Conservation (phyloP, 352 stramenopile species). For the Blastocystis sp. region DNA sequence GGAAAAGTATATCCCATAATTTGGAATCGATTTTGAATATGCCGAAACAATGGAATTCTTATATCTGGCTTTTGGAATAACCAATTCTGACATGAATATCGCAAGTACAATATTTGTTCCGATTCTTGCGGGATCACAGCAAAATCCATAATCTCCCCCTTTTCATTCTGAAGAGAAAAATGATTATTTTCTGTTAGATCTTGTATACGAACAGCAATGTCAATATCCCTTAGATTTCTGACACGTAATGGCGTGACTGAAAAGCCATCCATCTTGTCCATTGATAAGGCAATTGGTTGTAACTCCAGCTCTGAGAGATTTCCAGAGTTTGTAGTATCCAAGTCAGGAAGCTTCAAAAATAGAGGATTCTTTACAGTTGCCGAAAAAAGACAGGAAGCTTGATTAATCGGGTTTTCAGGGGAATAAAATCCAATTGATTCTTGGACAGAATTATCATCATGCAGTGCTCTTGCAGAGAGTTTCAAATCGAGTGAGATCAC, state of each 20-base stretch:
- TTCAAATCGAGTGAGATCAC: not conserved
- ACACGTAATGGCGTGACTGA: constrained; percentile 12
- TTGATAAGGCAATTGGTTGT: not conserved
- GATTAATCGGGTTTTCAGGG: not conserved
- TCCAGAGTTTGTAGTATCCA: not conserved
- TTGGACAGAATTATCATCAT: not conserved
- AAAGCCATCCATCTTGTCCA: not conserved
- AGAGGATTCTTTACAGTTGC: constrained; percentile 11
- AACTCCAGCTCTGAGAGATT: not conserved
- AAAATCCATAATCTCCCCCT: not conserved
- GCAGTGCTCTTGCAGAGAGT: not conserved
- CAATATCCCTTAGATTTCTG: constrained; percentile 24
- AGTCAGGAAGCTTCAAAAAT: constrained; percentile 37
- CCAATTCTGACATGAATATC: not conserved
- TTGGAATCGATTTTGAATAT: not conserved
- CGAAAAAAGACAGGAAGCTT: not conserved
- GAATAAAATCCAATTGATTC: not conserved
- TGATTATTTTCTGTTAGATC: constrained; percentile 2
- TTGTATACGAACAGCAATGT: not conserved
- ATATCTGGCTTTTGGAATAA: not conserved
- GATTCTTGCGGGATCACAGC: not conserved
- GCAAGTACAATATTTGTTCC: not conserved
- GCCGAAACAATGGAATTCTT: not conserved
- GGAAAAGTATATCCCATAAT: not conserved
- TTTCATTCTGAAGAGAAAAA: not conserved